A percentile compares a stretch with the other conserved stretches of the same genome.
These are phyloP conservation scores for Withania somnifera DNA, from an alignment of 305 asterid species.

Conservation along the genomic window DNA sequence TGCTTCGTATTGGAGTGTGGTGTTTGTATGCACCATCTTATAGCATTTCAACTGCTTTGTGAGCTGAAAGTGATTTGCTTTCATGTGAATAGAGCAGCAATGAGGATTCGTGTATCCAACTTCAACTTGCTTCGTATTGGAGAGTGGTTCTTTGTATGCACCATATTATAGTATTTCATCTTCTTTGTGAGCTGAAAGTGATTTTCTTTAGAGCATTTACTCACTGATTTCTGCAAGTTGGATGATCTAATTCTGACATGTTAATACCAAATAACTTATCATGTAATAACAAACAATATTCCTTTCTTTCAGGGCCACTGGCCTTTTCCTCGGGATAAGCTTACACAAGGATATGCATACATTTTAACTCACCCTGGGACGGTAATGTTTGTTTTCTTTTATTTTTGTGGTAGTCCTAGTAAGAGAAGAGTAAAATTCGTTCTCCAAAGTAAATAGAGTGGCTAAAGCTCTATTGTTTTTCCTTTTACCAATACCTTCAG, in stretches of 20 bases:
- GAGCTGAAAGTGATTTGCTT: too few relatives aligned
- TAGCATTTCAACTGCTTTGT: too few relatives aligned
- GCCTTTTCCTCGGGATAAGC: conserved; percentile 56
- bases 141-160: neutral
- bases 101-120: neutral
- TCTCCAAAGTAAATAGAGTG: neutral
- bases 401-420: neutral
- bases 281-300: neutral
- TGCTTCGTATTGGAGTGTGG: neutral
- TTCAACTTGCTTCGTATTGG: neutral
- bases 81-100: neutral
- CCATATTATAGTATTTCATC: neutral
- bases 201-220: neutral
- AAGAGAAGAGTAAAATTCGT: neutral
- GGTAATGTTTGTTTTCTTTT: conserved; percentile 6
- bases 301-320: conserved; percentile 42
- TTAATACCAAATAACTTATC: neutral
- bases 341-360: conserved; percentile 48
- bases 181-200: neutral
- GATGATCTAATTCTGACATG: neutral
- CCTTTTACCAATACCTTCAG: neutral
- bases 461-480: neutral
- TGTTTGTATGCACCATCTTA: too few relatives aligned
- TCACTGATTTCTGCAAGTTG: neutral
- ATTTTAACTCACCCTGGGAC: conserved; percentile 58